phyloP scores from a whole-genome alignment of 257 asterid species.

The Eucommia ulmoides region DNA sequence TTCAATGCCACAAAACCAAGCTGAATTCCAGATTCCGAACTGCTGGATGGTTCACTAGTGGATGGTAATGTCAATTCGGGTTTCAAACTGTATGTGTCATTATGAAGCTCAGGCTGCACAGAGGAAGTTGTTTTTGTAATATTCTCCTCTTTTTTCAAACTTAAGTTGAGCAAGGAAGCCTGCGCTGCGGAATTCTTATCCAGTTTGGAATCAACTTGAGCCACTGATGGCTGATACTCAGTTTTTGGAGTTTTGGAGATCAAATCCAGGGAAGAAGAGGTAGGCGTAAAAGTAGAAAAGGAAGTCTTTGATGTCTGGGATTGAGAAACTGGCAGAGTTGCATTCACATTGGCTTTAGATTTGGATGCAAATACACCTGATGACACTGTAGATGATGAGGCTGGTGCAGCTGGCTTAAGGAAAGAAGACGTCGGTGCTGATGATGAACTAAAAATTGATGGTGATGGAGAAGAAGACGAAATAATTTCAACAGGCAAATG shows the following conservation, averaged over 20 bases:
- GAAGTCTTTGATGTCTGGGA: conserved; percentile 23
- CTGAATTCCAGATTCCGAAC: conserved; percentile 25
- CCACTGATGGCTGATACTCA: conserved; percentile 18
- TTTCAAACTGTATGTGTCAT: conserved; percentile 17
- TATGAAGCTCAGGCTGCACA: conserved; percentile 20
- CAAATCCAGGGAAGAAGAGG: conserved; percentile 17
- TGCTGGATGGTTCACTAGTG: conserved; percentile 16
- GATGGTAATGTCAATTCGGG: conserved; percentile 20
- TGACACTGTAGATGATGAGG: conserved; percentile 18
- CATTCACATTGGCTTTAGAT: conserved; percentile 24
- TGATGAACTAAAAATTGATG: conserved; percentile 17
- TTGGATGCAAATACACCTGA: conserved; percentile 6
- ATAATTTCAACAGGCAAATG: conserved; percentile 15
- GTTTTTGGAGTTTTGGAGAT: conserved; percentile 22
- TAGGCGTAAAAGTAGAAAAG: conserved; percentile 18
- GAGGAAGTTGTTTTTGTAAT: conserved; percentile 20
- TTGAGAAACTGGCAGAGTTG: conserved; percentile 24
- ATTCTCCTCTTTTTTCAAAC: conserved; percentile 22
- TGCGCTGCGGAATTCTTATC: conserved; percentile 15
- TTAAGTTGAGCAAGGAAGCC: conserved; percentile 17
- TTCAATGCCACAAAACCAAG: conserved; percentile 18
- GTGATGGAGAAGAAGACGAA: conserved; percentile 21
- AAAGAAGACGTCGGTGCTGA: conserved; percentile 20
- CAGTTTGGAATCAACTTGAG: conserved; percentile 15
- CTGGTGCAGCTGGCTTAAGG: conserved; percentile 28